Conservation (phyloP, 352 stramenopile species). For the Pythium vanterpoolii region DNA sequence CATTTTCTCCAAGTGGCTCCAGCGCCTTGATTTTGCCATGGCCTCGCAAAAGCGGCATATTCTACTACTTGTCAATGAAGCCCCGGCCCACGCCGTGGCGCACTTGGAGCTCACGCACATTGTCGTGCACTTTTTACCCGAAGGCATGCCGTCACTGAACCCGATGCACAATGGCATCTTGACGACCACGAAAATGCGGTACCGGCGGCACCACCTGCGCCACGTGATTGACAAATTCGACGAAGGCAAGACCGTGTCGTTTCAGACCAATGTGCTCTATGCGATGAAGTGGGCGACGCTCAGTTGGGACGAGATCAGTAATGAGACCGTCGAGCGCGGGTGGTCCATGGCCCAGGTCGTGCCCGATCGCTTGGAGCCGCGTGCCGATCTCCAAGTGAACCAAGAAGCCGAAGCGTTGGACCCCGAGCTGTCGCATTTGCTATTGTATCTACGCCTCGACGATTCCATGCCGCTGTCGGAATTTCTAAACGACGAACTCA, state of each 20-base stretch:
- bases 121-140: conserved; percentile 56
- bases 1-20: conserved; percentile 81
- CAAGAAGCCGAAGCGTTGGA: conserved; percentile 57
- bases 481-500: conserved; percentile 69
- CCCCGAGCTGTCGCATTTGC: conserved; percentile 57
- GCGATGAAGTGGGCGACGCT: conserved; percentile 74
- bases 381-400: conserved; percentile 53
- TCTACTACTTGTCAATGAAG: conserved; percentile 75
- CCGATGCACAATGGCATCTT: conserved; percentile 60
- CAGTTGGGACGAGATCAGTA: conserved; percentile 72
- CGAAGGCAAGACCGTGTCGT: conserved; percentile 39
- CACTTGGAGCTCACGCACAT: conserved; percentile 79
- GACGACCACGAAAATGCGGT: conserved; percentile 71
- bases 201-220: conserved; percentile 65
- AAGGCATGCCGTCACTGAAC: conserved; percentile 55
- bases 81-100: conserved; percentile 68
- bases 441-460: conserved; percentile 58
- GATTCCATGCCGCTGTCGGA: conserved; percentile 61
- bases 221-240: conserved; percentile 62
- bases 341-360: conserved; percentile 64
- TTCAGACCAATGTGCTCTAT: conserved; percentile 65
- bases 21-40: conserved; percentile 80
- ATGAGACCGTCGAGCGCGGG: conserved; percentile 60
- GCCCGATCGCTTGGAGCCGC: conserved; percentile 41
- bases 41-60: conserved; percentile 71